phyloP scores from a whole-genome alignment of 1,139 yeast species.

The Sugiyamaella castrensis region DNA sequence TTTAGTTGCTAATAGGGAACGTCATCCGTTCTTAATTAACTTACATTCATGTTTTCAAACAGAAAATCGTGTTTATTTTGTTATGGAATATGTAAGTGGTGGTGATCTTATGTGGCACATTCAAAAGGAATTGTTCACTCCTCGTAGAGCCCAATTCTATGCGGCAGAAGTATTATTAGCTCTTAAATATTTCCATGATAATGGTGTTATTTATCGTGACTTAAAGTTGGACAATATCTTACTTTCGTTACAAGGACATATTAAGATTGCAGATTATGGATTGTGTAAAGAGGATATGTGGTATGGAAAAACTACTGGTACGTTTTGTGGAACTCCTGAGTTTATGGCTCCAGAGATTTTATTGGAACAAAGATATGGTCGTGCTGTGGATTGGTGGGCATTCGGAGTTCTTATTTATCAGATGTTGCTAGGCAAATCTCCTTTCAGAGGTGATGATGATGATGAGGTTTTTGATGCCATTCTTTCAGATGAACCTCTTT shows the following conservation, averaged over 20 bases:
- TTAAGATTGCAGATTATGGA: constrained; percentile 95
- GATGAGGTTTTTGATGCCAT: constrained; percentile 98
- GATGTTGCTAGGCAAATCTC: constrained; percentile 94
- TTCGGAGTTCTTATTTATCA: constrained; percentile 94
- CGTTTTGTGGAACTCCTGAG: constrained; percentile 99
- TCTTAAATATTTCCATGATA: constrained; percentile 88
- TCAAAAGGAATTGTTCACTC: constrained; percentile 84
- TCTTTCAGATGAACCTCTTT: constrained; percentile 93
- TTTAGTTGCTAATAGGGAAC: constrained; percentile 81
- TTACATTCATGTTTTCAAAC: constrained; percentile 96
- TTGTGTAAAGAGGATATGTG: constrained; percentile 96
- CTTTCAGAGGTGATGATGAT: constrained; percentile 97
- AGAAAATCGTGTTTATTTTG: constrained; percentile 93
- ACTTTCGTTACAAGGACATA: constrained; percentile 88
- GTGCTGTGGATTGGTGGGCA: constrained; percentile 99
- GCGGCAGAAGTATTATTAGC: constrained; percentile 95
- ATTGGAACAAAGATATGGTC: constrained; percentile 85
- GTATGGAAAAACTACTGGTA: constrained; percentile 83
- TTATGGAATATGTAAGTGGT: constrained; percentile 96
- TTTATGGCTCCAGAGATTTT: constrained; percentile 98
- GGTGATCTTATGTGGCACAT: constrained; percentile 99
- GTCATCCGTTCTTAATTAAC: constrained; percentile 89
- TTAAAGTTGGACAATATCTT: constrained; percentile 91
- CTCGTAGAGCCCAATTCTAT: constrained; percentile 90
- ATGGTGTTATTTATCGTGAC: constrained; percentile 95